Evolutionary conservation across 108 stramenopile species (phyloP), one percentile per base, ranked within the genome.

Genomic region (Licmophora abbreviata): DNA sequence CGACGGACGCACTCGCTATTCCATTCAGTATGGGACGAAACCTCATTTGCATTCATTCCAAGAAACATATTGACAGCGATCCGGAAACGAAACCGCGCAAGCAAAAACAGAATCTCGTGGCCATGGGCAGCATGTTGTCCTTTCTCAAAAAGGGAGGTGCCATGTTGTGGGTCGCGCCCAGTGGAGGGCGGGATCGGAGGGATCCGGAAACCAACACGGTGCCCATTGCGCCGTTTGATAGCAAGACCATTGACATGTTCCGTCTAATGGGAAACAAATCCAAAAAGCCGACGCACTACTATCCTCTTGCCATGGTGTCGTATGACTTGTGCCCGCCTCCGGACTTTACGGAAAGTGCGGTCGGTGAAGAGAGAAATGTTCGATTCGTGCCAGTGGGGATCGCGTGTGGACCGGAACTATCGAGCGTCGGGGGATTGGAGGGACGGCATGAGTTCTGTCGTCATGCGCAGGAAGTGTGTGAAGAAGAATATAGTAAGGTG

Each of bases 1-100:
- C 96, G 1, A 93, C 89, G 0, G 92, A 95, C 56, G 45, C 90
- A 14, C 61, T 95, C 15, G 96, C 96, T 27, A 84, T 97, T 51
- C 96, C 96, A 3, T 97, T 95, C 55, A 83, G 81, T 54, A 95
- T 93, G 94, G 96, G 93, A 49, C 49, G 94, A 10, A 97, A 95
- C 56, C 68, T 95, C 6, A 73, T 97, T 41, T 97, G 93, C 59
- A 95, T 97, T 45, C 93, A 93, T 62, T 92, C 89, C 46, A 97
- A 97, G 71, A 95, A 95, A 53, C 94, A 97, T 66, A 97, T 97
- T 59, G 89, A 97, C 59, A 71, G 77, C 25, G 94, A 95, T 59
- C 91, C 96, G 10, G 88, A 84, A 57, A 74, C 78, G 34, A 96
- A 95, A 68, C 59, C 77, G 9, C 62, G 66, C 57, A 96, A 95